Evolutionary conservation across 1,284 basidiomycete genomes (phyloP), one percentile per base, ranked within the genome.

Genomic region (Ganoderma meredithae): DNA sequence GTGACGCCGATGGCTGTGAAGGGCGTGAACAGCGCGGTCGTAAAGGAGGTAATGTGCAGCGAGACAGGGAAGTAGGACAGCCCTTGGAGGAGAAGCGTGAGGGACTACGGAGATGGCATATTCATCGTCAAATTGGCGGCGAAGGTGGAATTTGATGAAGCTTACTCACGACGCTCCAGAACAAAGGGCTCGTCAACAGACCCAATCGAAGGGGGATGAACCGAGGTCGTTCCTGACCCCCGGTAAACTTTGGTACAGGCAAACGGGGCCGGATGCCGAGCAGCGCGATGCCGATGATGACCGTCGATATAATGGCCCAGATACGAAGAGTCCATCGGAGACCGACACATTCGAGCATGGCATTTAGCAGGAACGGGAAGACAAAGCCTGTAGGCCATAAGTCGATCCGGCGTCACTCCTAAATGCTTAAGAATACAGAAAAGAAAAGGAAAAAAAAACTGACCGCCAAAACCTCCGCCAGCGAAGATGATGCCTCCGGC

Each of bases 11-110:
- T 73, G 13, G 76, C 75, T 6, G 76, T 74, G 0, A 75, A 66
- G 0, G 75, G 72, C 7, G 74, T 71, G 6, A 74, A 74, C 9
- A 76, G 68, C 19, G 70, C 66, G 5, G 67, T 73, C 3, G 75
- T 71, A 71, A 73, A 78, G 9, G 72, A 71, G 41, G 76, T 70
- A 25, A 77, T 76, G 63, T 77, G 77, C 2, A 77, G 71, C 8
- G 76, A 78, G 3, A 77, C 77, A 25, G 75, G 76, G 74, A 76
- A 76, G 66, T 74, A 77, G 10, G 75, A 75, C 22, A 78, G 68
- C 9, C 75, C 75, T 67, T 78, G 76, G 1, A 78, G 68, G 25
- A 73, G 66, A 31, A 70, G 66, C 7, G 75, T 72, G 7, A 70
- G 52, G 5, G 69, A 60, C 76, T 76, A 31, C 1, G 27, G 1